Evolutionary conservation across 108 stramenopile species (phyloP), one percentile per base, ranked within the genome.

Genomic region (Fistulifera pelliculosa): DNA sequence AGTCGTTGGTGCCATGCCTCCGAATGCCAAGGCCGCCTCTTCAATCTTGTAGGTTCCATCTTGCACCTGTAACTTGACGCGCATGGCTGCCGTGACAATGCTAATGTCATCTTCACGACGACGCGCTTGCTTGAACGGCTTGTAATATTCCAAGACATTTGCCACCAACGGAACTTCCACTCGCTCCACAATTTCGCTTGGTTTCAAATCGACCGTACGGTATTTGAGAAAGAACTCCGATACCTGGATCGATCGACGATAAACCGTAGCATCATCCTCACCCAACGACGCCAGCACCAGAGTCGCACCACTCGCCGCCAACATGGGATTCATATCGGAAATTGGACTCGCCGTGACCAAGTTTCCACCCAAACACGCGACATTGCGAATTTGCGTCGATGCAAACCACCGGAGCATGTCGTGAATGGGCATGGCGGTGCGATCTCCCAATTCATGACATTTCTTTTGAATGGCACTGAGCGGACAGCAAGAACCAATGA

Each of bases 351-450:
- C 96, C 8, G 94, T 95, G 14, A 83, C 96, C 7, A 97, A 70
- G 64, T 95, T 97, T 8, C 96, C 96, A 43, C 90, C 96, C 6
- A 97, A 66, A 50, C 90, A 90, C 0, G 94, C 94, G 25, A 93
- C 93, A 56, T 97, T 97, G 15, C 96, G 71, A 50, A 97, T 95
- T 64, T 97, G 96, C 12, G 90, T 92, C 2, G 94, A 95, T 11
- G 94, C 96, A 56, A 97, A 97, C 96, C 96, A 97, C 4, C 93
- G 75, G 35, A 97, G 70, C 93, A 96, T 95, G 52, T 93, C 77
- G 24, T 86, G 80, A 44, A 91, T 90, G 7, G 93, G 91, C 44
- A 57, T 51, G 15, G 80, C 71, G 0, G 80, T 83, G 31, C 83
- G 21, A 3, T 49, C 8, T 31, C 41, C 60, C 38, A 73, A 19